Evolutionary conservation across 495 filamentous ascomycete species (phyloP), one percentile per base, ranked within the genome.

Genomic region (Ramalina peruviana): DNA sequence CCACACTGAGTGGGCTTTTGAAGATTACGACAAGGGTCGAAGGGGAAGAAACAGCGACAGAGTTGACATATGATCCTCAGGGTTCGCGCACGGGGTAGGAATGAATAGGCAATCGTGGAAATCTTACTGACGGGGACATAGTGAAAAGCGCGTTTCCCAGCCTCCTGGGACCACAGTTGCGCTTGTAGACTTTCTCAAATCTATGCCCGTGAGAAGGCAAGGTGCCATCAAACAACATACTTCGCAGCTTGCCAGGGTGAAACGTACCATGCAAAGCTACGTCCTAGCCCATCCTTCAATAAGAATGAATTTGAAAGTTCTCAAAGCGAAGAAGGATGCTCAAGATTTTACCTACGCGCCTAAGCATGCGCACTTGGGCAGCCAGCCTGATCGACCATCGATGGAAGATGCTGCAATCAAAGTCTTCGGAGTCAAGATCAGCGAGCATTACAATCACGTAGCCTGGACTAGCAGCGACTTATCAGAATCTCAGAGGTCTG

Each of bases 131-230:
- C 27, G n/a, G 42, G 16, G 6, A 15, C 23, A 19, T 38, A 74
- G 73, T 42, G 56, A 65, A 19, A 68, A 71, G 37, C 67, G 60
- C 50, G 64, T 62, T 11, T 79, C 82, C 12, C 78, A 83, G 53
- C 83, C 87, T 1, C 68, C 85, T 1, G 92, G 92, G 2, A 96
- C 88, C 2, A 88, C 82, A 25, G 72, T 98, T 23, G 71, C 70
- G 46, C 69, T 90, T 17, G 69, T 63, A 3, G 72, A 79, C 21
- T 76, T 96, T 50, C 80, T 94, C 54, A 75, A 77, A 40, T 60
- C 65, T 20, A 63, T 86, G 6, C 89, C 90, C 7, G 90, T 95
- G 17, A 74, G 92, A 46, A 72, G 74, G 58, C 81, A 88, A 60
- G 67, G 72, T 5, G 69, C 72, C 11, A 15, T 37, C 4, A 48